Percentiles rank a stretch among this genome's conserved stretches.
Conservation (phyloP, 2,329 filamentous ascomycete genomes). For the Leptographium radiaticola region DNA sequence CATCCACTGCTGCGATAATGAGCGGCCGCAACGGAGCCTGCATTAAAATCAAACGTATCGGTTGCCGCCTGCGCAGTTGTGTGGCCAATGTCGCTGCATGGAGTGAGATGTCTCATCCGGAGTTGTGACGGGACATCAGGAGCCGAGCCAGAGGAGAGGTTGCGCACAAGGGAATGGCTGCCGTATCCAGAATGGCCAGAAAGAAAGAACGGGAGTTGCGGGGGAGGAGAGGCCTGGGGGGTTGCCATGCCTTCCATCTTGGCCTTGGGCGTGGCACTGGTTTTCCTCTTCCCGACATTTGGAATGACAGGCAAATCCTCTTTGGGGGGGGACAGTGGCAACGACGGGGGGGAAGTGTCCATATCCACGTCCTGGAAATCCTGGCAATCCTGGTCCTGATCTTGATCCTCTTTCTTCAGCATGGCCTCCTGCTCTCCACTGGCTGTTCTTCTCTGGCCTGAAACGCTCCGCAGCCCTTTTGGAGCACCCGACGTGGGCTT, state of each 20-base stretch:
- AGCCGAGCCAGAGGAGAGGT: conserved; percentile 3
- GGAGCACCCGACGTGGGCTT: conserved; percentile 31
- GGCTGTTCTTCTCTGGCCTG: not conserved
- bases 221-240: not conserved
- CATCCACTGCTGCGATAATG: not conserved
- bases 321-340: not conserved
- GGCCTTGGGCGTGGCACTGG: not conserved
- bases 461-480: not conserved
- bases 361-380: not conserved
- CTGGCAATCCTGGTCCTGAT: not conserved
- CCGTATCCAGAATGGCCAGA: conserved; percentile 15
- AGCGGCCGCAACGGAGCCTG: not conserved
- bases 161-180: conserved; percentile 10
- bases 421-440: not conserved
- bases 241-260: not conserved
- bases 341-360: not conserved
- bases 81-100: conserved; percentile 36
- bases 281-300: not conserved
- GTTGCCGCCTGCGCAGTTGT: not conserved
- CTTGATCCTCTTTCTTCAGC: not conserved
- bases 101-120: conserved; percentile 31
- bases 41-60: conserved; percentile 18
- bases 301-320: not conserved
- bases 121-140: conserved; percentile 17
- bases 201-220: not conserved